phyloP scores from a whole-genome alignment of 164 flowering plant genomes.

The Malania oleifera region DNA sequence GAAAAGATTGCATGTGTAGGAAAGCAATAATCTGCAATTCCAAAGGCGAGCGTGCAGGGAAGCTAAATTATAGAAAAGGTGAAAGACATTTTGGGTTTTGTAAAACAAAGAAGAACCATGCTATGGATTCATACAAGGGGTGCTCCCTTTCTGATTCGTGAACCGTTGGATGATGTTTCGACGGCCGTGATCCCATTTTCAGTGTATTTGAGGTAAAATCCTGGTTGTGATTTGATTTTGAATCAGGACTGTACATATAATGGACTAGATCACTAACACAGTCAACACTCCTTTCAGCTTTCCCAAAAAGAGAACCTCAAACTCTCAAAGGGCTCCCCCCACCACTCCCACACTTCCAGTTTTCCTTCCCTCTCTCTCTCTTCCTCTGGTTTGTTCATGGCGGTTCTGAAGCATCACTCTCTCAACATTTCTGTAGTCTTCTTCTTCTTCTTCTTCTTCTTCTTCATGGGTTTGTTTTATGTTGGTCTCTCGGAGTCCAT shows the following conservation, averaged over 20 bases:
- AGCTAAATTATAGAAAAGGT: neutral
- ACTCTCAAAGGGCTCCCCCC: constrained; percentile 5
- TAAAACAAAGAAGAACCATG: too few species aligned
- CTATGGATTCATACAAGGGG: too few species aligned
- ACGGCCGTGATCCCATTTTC: too few species aligned
- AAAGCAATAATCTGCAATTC: constrained; percentile 9
- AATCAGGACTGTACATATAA: too few species aligned
- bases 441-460: constrained; percentile 25
- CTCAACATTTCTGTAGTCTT: constrained; percentile 13
- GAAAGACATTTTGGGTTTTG: too few species aligned
- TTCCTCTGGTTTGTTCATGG: constrained; percentile 25
- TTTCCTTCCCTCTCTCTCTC: constrained; percentile 17
- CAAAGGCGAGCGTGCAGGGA: constrained; percentile 28
- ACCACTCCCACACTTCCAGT: constrained; percentile 6
- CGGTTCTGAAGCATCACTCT: constrained; percentile 23
- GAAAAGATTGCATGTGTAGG: constrained; percentile 3
- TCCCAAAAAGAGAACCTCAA: constrained; percentile 20
- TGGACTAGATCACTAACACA: constrained; percentile 8
- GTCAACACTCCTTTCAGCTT: constrained; percentile 45
- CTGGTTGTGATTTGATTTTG: too few species aligned
- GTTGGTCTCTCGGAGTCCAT: constrained; percentile 14
- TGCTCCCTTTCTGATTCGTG: too few species aligned
- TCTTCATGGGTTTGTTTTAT: constrained; percentile 63
- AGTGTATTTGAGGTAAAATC: too few species aligned
- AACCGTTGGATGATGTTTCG: too few species aligned